Evolutionary conservation across 495 filamentous ascomycete genomes (phyloP), one percentile per base, ranked within the genome.

Genomic region (Tetracladium setigerum): DNA sequence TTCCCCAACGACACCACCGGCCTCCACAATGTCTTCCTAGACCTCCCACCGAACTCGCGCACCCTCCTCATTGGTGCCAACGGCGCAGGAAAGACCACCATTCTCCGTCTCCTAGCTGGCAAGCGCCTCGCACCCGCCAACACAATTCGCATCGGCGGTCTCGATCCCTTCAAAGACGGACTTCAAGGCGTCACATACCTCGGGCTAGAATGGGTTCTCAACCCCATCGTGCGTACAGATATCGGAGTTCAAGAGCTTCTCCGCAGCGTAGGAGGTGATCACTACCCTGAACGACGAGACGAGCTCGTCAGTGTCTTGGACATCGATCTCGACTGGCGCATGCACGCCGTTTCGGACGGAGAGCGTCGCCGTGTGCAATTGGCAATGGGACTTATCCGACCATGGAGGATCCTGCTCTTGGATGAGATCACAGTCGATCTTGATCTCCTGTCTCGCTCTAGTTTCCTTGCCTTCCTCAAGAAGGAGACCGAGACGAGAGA

Each of bases 351-450:
- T 11, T 83, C 76, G 2, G 92, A 99, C 56, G 92, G 92, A 15
- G 92, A 99, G 68, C 68, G 92, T 4, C 72, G 92, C 1, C 73
- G 92, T 12, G 92, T 99, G 17, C 92, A 99, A 70, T 69, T 99
- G 17, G 88, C 89, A 13, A 97, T 99, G 92, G 92, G 92, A 0
- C 65, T 99, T 34, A 68, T 99, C 14, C 73, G 90, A n/a, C 92
- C 92, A 6, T 99, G 92, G 92, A 76, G 74, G 22, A 82, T 96
- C 5, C 66, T 99, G 34, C 68, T 99, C 54, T 74, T 99, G 13
- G 92, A 99, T 60, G 92, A 99, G 68, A 92, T 99, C 54, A 99
- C 92, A 2, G 94, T 99, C 4, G 92, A 99, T 63, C 62, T 99
- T 50, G 92, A 99, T 56, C 71, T 99, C 22, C 73, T 96, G 49